phyloP scores from a whole-genome alignment of 2,329 filamentous ascomycete species.

The Colletotrichum filicis region DNA sequence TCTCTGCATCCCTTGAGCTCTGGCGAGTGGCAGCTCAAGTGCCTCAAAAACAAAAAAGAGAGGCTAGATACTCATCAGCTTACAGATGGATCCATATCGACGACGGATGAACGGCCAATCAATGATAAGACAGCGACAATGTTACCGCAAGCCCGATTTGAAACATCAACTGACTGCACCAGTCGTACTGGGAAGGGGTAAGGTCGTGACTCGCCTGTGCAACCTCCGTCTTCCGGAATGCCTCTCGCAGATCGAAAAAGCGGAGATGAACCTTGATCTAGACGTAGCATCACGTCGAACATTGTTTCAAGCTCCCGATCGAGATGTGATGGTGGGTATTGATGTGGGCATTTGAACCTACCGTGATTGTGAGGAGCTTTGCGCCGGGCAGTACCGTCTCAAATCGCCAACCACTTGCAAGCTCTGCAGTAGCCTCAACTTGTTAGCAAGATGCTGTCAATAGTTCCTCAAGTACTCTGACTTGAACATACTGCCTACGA shows the following conservation, averaged over 20 bases:
- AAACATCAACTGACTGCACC: neutral
- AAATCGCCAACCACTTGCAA: too few relatives aligned
- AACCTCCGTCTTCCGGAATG: neutral
- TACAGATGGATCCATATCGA: too few relatives aligned
- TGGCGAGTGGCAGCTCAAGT: too few relatives aligned
- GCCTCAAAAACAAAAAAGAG: too few relatives aligned
- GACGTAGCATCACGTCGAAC: neutral
- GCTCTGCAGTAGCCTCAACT: too few relatives aligned
- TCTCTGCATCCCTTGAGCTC: too few relatives aligned
- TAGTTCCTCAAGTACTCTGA: too few relatives aligned
- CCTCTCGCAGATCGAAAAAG: neutral
- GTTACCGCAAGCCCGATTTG: neutral
- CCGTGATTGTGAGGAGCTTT: neutral
- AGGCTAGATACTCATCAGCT: too few relatives aligned
- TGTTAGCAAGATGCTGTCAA: too few relatives aligned
- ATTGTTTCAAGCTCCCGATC: neutral
- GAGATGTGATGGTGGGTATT: neutral
- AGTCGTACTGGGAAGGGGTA: neutral
- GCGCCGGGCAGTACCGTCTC: neutral
- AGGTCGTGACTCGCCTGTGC: neutral
- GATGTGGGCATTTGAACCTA: neutral
- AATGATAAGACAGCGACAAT: too few relatives aligned
- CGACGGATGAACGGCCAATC: too few relatives aligned
- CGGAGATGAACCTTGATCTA: neutral
- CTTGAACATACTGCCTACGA: too few relatives aligned